Base-by-base conservation (phyloP, 2,329 filamentous ascomycete species). In the Epichloe uncinata region DNA sequence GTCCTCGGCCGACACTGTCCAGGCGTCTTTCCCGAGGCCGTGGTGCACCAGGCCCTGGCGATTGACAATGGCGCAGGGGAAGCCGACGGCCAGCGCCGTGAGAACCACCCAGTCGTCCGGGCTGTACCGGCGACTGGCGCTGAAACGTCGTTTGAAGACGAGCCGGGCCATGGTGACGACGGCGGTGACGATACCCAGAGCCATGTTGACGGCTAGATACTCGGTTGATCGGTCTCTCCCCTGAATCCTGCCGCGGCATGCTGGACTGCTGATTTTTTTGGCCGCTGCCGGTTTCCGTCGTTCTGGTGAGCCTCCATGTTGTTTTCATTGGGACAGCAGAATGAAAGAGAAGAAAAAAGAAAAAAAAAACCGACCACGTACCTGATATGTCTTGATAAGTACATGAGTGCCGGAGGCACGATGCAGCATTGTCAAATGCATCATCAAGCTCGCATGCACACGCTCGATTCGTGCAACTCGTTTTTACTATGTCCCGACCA, bases 1-100 rank as follows among this genome's bases (percentile, higher is more conserved):
- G 16, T 62, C 54, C 6, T 63, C 56, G 3, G 64, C 59, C 0
- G 63, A 52, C 3, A 75, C 53, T 3, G 68, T 70, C 72, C 72
- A 75, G 11, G 74, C 63, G 49, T 75, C 72, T 43, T 54, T 63
- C 13, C 72, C 70, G 11, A 74, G 58, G 7, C 73, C 73, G 47
- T 67, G 58, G 42, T 60, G 52, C 4, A 54, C 54, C 11, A 60
- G 53, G n/a, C 62, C 60, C 13, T 59, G 49, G 5, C 58, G 51
- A 50, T 62, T 59, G 49, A 68, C 58, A 9, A 62, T 53, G 12
- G 60, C 60, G 22, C 55, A 54, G 6, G 61, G 61, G 6, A 50
- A 55, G 7, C 60, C 60, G 12, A 55, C 48, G 36, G 55, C 9
- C 18, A 63, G 46, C 8, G 59, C 54, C 12, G 55, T 16, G 18